phyloP scores from a whole-genome alignment of 306 rosid genomes.

The Medicago lupulina region DNA sequence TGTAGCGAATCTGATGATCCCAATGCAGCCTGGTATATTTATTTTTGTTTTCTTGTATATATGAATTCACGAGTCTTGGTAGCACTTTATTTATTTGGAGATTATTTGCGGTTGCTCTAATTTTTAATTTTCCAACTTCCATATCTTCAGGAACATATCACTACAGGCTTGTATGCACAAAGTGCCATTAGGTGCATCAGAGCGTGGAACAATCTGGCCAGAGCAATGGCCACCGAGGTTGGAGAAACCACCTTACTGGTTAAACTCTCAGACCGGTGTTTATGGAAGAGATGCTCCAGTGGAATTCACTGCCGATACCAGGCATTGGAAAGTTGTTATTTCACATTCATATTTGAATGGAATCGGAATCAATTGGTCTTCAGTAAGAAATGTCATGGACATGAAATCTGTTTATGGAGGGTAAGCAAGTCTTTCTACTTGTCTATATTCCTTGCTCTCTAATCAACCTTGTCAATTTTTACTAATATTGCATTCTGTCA shows the following conservation, averaged over 20 bases:
- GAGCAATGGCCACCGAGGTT: slow-evolving; percentile 76
- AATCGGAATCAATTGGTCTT: slow-evolving; percentile 76
- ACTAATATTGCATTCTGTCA: slow-evolving; percentile 11
- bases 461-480: not conserved
- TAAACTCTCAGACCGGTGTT: slow-evolving; percentile 65
- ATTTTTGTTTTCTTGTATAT: not conserved
- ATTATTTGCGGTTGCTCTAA: slow-evolving; percentile 20
- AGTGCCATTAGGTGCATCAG: slow-evolving; percentile 57
- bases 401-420: slow-evolving; percentile 93
- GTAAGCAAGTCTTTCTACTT: slow-evolving; percentile 53
- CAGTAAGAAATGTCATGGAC: slow-evolving; percentile 85
- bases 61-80: not conserved
- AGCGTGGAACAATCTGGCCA: slow-evolving; percentile 81
- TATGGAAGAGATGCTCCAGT: slow-evolving; percentile 61
- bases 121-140: slow-evolving; percentile 23
- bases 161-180: slow-evolving; percentile 77
- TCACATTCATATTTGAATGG: slow-evolving; percentile 72
- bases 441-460: not conserved
- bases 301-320: slow-evolving; percentile 69
- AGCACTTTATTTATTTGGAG: slow-evolving; percentile 21
- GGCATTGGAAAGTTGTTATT: slow-evolving; percentile 75
- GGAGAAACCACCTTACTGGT: slow-evolving; percentile 85
- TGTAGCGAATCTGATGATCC: slow-evolving; percentile 76
- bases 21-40: slow-evolving; percentile 72
- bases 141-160: slow-evolving; percentile 68